Percentiles rank a stretch among this genome's conserved stretches.
phyloP scores from a whole-genome alignment of 495 filamentous ascomycete genomes.

The Cercophora scortea region DNA sequence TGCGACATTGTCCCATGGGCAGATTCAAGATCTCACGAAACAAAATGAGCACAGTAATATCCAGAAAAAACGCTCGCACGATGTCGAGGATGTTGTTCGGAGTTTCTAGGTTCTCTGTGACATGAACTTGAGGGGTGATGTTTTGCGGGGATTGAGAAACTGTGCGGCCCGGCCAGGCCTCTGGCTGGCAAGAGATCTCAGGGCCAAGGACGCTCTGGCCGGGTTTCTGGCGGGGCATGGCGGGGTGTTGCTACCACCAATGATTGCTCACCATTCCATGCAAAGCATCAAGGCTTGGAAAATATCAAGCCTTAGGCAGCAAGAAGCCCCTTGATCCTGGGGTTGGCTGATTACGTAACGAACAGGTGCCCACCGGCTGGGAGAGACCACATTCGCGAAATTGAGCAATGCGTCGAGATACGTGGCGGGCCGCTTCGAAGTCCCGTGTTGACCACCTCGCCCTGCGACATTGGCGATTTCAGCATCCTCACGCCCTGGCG shows the following conservation, averaged over 20 bases:
- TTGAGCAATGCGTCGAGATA: constrained; percentile 21
- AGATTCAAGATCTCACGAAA: too few species aligned
- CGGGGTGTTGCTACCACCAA: background rate
- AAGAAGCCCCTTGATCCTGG: background rate
- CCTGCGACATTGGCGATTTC: background rate
- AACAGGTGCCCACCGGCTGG: constrained; percentile 4
- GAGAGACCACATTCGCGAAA: constrained; percentile 28
- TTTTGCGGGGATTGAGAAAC: too few species aligned
- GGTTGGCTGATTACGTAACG: constrained; percentile 17
- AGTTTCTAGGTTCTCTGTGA: too few species aligned
- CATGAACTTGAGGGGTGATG: too few species aligned
- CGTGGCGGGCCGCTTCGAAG: constrained; percentile 22
- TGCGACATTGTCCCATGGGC: too few species aligned
- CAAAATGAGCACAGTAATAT: too few species aligned
- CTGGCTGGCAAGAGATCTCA: too few species aligned
- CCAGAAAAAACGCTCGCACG: too few species aligned
- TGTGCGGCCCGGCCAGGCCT: too few species aligned
- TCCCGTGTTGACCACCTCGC: constrained; percentile 3
- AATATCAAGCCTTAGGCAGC: constrained; percentile 3
- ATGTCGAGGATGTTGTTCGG: too few species aligned
- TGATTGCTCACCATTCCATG: background rate
- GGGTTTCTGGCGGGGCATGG: too few species aligned
- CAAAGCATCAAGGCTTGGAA: background rate
- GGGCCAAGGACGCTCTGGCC: too few species aligned
- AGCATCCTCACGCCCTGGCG: constrained; percentile 1